Evolutionary conservation across 2,329 filamentous ascomycete species (phyloP), one percentile per base, ranked within the genome.

Genomic region (Trichothecium sympodiale): DNA sequence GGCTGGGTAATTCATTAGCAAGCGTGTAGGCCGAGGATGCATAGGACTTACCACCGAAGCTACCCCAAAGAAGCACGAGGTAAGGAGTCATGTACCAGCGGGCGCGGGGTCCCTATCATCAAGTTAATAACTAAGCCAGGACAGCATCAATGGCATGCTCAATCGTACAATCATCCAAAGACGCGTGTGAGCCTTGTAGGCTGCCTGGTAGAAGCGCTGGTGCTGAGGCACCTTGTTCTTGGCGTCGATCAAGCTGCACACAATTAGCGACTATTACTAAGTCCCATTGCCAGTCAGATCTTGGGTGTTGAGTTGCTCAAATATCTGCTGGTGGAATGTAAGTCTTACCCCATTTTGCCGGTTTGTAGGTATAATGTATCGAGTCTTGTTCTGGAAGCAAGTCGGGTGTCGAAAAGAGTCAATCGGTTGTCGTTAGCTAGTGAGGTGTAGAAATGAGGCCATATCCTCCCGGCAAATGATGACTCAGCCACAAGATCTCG

Each of bases 81-180:
- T 82, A 89, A 48, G 80, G 80, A 43, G 74, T 69, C 50, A 87
- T 64, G 56, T 83, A 59, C 49, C 63, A 55, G 53, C 65, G 73
- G 68, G 77, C 80, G 54, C 76, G 74, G 46, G 76, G 63, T 65
- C 72, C 65, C 77, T 84, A 53, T 46, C 23, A 14, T 31, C n/a
- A 23, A 31, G 44, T 34, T 25, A 32, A 31, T 25, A n/a, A 8
- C 14, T 4, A 35, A n/a, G n/a, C 27, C 33, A 13, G 15, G n/a
- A 13, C 13, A 26, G 4, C 12, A 12, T 16, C 14, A 26, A n/a
- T 9, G 17, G 25, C 12, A 17, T n/a, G 17, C 10, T 38, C 38
- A 35, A 20, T 38, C 80, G 58, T 71, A 88, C 83, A 63, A 87
- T 86, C 61, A 74, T 67, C 83, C 83, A 88, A 57, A 84, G 61